Conservation (phyloP, 176 grass and related monocot species). For the Alloteropsis semialata region DNA sequence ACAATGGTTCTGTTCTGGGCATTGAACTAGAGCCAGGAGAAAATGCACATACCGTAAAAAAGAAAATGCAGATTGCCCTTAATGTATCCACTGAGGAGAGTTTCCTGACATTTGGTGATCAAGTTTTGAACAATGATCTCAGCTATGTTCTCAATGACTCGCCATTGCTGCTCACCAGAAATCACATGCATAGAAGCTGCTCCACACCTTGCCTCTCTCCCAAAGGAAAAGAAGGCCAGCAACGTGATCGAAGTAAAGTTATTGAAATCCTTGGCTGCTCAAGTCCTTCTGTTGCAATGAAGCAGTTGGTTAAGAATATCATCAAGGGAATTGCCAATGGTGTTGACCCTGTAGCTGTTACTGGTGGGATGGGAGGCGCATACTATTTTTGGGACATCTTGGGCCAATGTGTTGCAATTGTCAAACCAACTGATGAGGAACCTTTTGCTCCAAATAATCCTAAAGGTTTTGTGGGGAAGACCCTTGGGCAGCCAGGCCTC, state of each 20-base stretch:
- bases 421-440: conserved; percentile 76
- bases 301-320: conserved; percentile 55
- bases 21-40: conserved; percentile 71
- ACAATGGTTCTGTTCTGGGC: conserved; percentile 58
- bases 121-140: conserved; percentile 66
- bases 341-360: conserved; percentile 50
- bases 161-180: conserved; percentile 63
- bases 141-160: conserved; percentile 56
- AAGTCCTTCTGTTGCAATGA: conserved; percentile 45
- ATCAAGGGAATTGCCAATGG: conserved; percentile 44
- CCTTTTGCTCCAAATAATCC: conserved; percentile 76
- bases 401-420: conserved; percentile 58
- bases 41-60: conserved; percentile 71
- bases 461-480: conserved; percentile 61
- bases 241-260: conserved; percentile 42
- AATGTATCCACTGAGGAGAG: conserved; percentile 58
- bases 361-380: conserved; percentile 59
- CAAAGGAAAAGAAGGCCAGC: conserved; percentile 44
- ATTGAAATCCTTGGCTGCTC: conserved; percentile 62
- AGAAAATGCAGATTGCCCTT: conserved; percentile 60
- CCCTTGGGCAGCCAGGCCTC: conserved; percentile 70
- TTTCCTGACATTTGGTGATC: conserved; percentile 59
- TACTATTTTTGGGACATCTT: conserved; percentile 57
- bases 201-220: conserved; percentile 69
- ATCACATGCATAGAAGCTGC: conserved; percentile 51